These are phyloP conservation scores for Candida pseudofarinosa DNA, from an alignment of 805 yeast species.

Conservation along the genomic window DNA sequence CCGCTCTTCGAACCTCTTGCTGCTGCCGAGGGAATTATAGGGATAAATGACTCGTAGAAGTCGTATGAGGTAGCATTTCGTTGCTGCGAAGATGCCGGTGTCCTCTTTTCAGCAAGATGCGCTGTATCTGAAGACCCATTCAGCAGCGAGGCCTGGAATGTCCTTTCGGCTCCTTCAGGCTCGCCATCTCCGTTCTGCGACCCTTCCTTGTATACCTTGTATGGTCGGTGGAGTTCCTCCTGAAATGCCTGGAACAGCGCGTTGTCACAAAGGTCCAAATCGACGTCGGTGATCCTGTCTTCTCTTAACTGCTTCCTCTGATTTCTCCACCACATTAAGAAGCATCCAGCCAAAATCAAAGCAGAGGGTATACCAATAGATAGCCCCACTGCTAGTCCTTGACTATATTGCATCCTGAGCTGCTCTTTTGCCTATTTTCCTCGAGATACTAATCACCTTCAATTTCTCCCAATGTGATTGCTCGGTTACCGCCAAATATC, in stretches of 20 bases:
- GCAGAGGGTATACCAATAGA: conserved; percentile 39
- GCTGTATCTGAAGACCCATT: conserved; percentile 9
- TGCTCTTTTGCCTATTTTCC: neutral
- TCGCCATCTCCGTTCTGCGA: conserved; percentile 4
- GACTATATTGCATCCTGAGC: conserved; percentile 12
- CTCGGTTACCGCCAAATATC: neutral
- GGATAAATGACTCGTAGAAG: conserved; percentile 41
- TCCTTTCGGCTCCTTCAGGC: conserved; percentile 8
- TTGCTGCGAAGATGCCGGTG: conserved; percentile 6
- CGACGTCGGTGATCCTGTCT: conserved; percentile 27
- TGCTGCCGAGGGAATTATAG: conserved; percentile 23
- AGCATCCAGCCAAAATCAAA: conserved; percentile 21
- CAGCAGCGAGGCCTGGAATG: conserved; percentile 6
- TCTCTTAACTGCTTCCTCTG: conserved; percentile 28
- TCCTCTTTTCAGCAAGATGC: conserved; percentile 1
- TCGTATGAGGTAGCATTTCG: conserved; percentile 31
- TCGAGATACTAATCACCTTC: neutral
- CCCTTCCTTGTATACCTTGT: conserved; percentile 10
- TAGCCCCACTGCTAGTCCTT: conserved; percentile 36
- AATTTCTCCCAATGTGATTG: neutral
- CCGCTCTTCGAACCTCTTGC: conserved; percentile 3
- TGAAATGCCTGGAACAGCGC: conserved; percentile 33
- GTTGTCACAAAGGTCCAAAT: conserved; percentile 34
- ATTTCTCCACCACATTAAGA: conserved; percentile 26
- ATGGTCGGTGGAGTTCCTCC: conserved; percentile 31